A percentile compares a stretch with the other conserved stretches of the same genome.
These are phyloP conservation scores for Centaurea solstitialis DNA, from an alignment of 129 eudicot species.

Conservation along the genomic window DNA sequence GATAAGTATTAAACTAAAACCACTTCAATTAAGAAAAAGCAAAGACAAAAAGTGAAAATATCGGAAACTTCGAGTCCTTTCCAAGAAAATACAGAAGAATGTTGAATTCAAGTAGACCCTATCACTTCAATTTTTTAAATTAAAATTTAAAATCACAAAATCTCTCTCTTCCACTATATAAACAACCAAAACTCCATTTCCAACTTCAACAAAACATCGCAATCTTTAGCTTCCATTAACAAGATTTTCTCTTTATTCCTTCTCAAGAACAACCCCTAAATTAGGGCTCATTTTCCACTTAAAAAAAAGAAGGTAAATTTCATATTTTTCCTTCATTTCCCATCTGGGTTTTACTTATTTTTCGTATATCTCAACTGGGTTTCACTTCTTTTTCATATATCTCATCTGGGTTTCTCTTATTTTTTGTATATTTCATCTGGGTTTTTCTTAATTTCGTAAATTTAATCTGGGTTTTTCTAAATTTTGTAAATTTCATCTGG, in stretches of 20 bases:
- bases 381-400: not conserved
- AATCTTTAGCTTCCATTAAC: conserved; percentile 25
- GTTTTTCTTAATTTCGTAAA: not conserved
- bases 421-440: not conserved
- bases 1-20: not conserved
- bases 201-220: not conserved
- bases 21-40: not conserved
- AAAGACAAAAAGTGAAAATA: not conserved
- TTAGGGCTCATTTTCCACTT: conserved; percentile 18
- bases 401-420: conserved; percentile 7
- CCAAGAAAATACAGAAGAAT: conserved; percentile 18
- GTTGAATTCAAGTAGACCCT: conserved; percentile 26
- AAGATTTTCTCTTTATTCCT: conserved; percentile 39
- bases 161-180: conserved; percentile 21
- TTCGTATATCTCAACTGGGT: conserved; percentile 7
- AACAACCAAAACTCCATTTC: conserved; percentile 10
- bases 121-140: not conserved
- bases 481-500: not conserved
- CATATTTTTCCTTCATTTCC: not conserved
- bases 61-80: conserved; percentile 34
- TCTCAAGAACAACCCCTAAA: conserved; percentile 31
- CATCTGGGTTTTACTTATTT: conserved; percentile 7
- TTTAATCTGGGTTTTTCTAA: not conserved
- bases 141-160: not conserved
- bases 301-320: conserved; percentile 23